Evolutionary conservation across 2,329 filamentous ascomycete genomes (phyloP).

Genomic region (Tolypocladium ovalisporum): DNA sequence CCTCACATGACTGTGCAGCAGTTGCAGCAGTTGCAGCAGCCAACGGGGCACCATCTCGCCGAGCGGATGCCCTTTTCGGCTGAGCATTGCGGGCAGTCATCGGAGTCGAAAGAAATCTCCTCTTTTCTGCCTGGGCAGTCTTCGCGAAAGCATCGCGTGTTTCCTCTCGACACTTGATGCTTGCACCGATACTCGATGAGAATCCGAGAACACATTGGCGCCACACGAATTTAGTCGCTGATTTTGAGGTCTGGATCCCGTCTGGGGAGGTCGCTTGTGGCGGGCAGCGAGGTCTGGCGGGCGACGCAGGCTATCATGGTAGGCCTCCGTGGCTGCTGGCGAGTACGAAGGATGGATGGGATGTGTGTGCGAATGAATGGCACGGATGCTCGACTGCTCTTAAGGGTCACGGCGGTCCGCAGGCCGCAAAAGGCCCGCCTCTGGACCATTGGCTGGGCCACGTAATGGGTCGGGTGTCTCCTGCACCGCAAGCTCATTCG

Average conservation of each 20-base stretch:
- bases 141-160: slow-evolving; percentile 22
- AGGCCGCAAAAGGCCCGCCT: not conserved
- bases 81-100: slow-evolving; percentile 24
- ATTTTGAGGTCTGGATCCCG: not conserved
- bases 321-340: not conserved
- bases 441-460: slow-evolving; percentile 5
- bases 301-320: not conserved
- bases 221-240: not conserved
- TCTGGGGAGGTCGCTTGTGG: not conserved
- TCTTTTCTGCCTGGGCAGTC: slow-evolving; percentile 19
- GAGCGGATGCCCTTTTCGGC: slow-evolving; percentile 17
- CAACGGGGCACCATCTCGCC: slow-evolving; percentile 24
- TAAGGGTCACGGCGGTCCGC: not conserved
- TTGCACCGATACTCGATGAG: slow-evolving; percentile 24
- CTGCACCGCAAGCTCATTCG: not conserved
- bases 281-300: not conserved
- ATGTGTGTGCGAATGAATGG: not conserved
- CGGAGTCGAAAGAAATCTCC: slow-evolving; percentile 16
- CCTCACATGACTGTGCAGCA: slow-evolving; percentile 15
- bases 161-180: slow-evolving; percentile 22
- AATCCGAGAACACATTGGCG: slow-evolving; percentile 21
- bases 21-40: slow-evolving; percentile 21
- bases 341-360: not conserved
- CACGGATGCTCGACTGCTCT: not conserved
- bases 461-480: slow-evolving; percentile 4